Base-by-base conservation (phyloP, 2,329 filamentous ascomycete species). In the Drechslerella dactyloides region DNA sequence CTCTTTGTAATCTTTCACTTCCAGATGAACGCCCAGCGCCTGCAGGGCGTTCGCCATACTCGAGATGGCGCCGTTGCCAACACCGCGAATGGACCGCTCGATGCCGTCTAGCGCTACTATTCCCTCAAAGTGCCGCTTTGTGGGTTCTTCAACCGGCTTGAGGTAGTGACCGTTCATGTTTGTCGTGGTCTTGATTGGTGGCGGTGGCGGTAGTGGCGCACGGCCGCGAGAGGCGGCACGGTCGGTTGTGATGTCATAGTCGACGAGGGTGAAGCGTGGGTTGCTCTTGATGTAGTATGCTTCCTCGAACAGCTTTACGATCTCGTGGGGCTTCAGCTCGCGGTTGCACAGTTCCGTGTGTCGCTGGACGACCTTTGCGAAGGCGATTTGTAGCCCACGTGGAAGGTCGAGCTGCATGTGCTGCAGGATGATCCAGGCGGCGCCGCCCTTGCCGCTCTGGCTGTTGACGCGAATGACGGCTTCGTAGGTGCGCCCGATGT, bases 391-490 rank as follows among this genome's bases (percentile, higher is more conserved):
- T 57, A 97, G 85, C 59, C 92, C 92, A 74, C 94, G 90, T 15
- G 94, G 94, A 57, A 97, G 86, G 80, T 97, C 94, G 77, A 97
- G 89, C 78, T 94, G 87, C 73, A 97, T 86, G 77, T 91, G 89
- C 76, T 90, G 89, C 78, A 93, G 88, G 78, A 97, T 93, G 78
- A 97, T 90, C 90, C 91, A 97, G 56, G 93, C 93, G 70, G 91
- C 89, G 76, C 94, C 94, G 73, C 93, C 93, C 82, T 99, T 97
- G 75, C 93, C 93, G 76, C 87, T 91, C 80, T 97, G 93, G 17
- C 91, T 96, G 83, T 97, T 99, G 85, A 97, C 93, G 70, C 93
- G 90, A 79, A 97, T 97, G 78, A 97, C 90, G 69, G 93, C 93
- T 81, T 97, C 93, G 85, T 97, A 97, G n/a, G 89, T 97, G 66